These are phyloP conservation scores for Solanum clarkiae DNA, from an alignment of 257 asterid species.

Conservation along the genomic window DNA sequence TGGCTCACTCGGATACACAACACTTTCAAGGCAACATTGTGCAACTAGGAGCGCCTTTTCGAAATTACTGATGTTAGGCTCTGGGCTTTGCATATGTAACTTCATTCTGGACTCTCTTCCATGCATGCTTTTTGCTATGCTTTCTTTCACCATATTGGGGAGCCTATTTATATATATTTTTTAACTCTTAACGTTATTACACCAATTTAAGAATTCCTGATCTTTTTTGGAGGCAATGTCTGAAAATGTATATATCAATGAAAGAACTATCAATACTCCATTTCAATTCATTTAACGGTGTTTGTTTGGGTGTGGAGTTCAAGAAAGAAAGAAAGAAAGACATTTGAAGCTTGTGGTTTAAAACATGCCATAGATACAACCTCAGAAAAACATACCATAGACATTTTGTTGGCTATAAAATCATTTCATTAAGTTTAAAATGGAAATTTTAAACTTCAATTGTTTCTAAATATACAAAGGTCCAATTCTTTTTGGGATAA, in stretches of 20 bases:
- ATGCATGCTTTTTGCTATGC: background rate
- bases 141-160: background rate
- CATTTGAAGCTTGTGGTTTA: background rate
- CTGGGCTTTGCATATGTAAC: too few species aligned
- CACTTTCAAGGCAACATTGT: background rate
- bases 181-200: background rate
- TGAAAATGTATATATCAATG: background rate
- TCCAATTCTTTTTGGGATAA: background rate
- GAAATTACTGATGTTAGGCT: background rate
- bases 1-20: background rate
- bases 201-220: background rate
- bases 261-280: background rate
- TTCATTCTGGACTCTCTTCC: background rate
- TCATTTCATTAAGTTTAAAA: too few species aligned
- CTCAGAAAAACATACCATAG: background rate
- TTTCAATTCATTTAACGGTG: background rate
- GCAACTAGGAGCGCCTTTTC: background rate
- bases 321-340: background rate
- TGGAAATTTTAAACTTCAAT: background rate
- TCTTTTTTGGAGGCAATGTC: background rate
- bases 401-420: background rate
- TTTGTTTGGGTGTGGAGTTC: background rate
- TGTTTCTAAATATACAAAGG: background rate
- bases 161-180: background rate
- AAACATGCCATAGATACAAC: background rate